These are phyloP conservation scores for Phytophthora pluvialis DNA, from an alignment of 352 stramenopile genomes.

Conservation along the genomic window DNA sequence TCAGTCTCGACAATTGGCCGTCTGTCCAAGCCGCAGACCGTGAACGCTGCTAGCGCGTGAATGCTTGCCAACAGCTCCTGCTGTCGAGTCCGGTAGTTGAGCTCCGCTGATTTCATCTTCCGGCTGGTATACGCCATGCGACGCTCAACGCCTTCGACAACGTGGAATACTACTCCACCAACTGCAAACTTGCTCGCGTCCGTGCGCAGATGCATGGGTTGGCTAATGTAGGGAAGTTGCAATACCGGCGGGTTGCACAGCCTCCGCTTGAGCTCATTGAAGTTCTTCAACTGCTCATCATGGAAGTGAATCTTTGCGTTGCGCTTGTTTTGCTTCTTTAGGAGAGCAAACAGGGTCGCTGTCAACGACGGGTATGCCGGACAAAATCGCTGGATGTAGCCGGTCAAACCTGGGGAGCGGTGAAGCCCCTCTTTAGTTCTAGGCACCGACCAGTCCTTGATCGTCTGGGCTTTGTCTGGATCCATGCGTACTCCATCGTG, in stretches of 20 bases:
- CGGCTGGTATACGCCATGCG: no score
- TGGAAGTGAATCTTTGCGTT: no score
- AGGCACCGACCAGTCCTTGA: conserved; percentile 3
- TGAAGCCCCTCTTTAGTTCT: conserved; percentile 8
- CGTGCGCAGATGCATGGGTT: neutral
- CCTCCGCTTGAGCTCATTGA: no score
- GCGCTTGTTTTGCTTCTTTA: neutral
- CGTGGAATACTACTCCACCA: no score
- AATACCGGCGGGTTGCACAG: no score
- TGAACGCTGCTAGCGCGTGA: neutral
- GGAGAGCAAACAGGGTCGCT: neutral
- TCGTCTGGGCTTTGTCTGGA: conserved; percentile 4
- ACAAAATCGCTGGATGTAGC: neutral
- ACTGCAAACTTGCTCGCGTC: no score
- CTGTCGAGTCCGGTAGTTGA: neutral
- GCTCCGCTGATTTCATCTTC: neutral
- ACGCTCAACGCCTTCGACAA: no score
- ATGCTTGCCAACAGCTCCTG: neutral
- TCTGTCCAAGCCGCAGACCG: neutral
- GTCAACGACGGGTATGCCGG: neutral
- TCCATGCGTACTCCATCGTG: neutral
- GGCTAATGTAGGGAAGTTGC: neutral
- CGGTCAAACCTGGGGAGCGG: neutral
- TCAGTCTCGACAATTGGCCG: neutral
- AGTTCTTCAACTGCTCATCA: no score